Base-by-base conservation (phyloP, 257 asterid genomes). In the Cruciata laevipes region DNA sequence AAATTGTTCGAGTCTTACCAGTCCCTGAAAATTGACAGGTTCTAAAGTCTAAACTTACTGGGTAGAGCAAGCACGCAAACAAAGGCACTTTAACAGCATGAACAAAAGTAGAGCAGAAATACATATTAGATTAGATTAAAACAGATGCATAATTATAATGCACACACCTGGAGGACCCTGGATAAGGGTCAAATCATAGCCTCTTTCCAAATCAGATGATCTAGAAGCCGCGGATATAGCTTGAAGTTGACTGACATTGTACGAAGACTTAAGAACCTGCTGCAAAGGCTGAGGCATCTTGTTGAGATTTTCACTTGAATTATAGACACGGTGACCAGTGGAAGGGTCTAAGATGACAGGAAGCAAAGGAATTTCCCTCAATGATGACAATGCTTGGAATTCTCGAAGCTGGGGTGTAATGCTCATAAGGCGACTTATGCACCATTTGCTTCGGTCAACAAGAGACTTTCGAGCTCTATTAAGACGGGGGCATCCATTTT, bases 151-250 rank as follows among this genome's bases (percentile, higher is more conserved):
- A 20, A 30, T 59, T 24, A 47, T 1, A 49, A 23, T 49, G 17
- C 69, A 49, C 80, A 75, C 61, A 90, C 99, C 99, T 84, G 99
- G 99, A 73, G 99, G 99, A 62, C 99, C 99, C 89, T 94, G 99
- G 79, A 94, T 79, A 68, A 94, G 99, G 68, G 92, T 83, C 79
- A 94, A 79, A 32, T 88, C 87, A 53, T 83, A 84, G 69, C 85
- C 91, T 74, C 71, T 85, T 77, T 77, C 81, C 75, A 61, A 76
- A 76, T 87, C 86, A 78, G 77, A 76, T 14, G 88, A 85, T 73
- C 96, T 87, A 76, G 81, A 70, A 80, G 96, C 89, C 73, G 82
- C 82, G 76, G 79, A 79, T 68, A 94, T 86, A 76, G 99, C 99
- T 83, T 85, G 88, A 79, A 86, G 82, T 84, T 94, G 97, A 81